Percentiles rank a stretch among this genome's conserved stretches.
These are phyloP conservation scores for Monilinia vaccinii-corymbosi DNA, from an alignment of 2,329 filamentous ascomycete species.

Conservation along the genomic window DNA sequence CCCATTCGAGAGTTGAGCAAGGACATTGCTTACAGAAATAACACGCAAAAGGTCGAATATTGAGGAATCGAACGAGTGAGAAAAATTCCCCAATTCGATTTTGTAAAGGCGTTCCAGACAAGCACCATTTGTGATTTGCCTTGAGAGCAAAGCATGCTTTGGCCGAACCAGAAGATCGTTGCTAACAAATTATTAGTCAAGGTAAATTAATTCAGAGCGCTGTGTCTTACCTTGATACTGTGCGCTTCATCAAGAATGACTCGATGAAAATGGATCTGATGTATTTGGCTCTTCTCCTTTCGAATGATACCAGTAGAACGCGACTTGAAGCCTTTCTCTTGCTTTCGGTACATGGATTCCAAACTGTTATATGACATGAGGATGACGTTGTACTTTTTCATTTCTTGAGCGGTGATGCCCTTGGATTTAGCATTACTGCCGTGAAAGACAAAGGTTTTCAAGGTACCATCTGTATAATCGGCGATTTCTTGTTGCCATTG, in stretches of 20 bases:
- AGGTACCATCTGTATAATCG: constrained; percentile 73
- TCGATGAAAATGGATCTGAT: constrained; percentile 79
- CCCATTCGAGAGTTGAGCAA: constrained; percentile 79
- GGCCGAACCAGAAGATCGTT: constrained; percentile 79
- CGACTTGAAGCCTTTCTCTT: constrained; percentile 81
- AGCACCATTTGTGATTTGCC: constrained; percentile 85
- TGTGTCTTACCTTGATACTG: constrained; percentile 65
- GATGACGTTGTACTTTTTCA: constrained; percentile 82
- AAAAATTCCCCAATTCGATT: constrained; percentile 98
- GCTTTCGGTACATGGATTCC: constrained; percentile 86
- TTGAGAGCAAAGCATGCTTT: constrained; percentile 91
- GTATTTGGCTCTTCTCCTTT: constrained; percentile 73
- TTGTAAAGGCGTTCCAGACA: constrained; percentile 90
- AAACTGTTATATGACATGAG: constrained; percentile 94
- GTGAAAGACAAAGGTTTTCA: constrained; percentile 88
- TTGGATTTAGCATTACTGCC: constrained; percentile 80
- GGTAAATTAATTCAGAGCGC: neutral
- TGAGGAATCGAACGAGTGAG: constrained; percentile 83
- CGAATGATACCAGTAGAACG: constrained; percentile 64
- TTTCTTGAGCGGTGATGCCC: constrained; percentile 60
- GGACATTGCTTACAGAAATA: constrained; percentile 87
- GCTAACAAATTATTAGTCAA: constrained; percentile 34
- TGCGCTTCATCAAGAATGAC: constrained; percentile 93
- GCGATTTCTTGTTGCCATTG: constrained; percentile 84
- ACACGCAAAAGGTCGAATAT: constrained; percentile 79